phyloP scores from a whole-genome alignment of 208 protist species.

The Trypanosoma caninum region DNA sequence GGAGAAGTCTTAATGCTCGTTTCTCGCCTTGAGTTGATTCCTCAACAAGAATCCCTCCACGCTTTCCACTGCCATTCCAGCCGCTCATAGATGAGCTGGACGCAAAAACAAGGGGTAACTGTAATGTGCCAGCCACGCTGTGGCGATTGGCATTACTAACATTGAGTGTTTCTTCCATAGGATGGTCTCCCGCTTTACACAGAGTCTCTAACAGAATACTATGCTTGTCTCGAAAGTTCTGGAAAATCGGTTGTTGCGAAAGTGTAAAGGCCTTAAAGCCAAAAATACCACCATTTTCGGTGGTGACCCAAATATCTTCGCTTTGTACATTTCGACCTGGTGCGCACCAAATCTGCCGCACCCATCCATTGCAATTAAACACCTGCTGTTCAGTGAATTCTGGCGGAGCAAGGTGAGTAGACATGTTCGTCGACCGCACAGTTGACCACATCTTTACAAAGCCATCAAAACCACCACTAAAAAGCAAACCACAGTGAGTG shows the following conservation, averaged over 20 bases:
- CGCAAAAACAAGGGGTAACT: background rate
- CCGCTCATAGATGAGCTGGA: too few relatives aligned
- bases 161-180: background rate
- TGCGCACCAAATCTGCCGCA: slow-evolving; percentile 31
- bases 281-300: slow-evolving; percentile 30
- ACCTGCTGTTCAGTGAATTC: slow-evolving; percentile 27
- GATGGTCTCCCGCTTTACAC: background rate
- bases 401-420: background rate
- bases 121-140: background rate
- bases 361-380: slow-evolving; percentile 39
- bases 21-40: too few relatives aligned
- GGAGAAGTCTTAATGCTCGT: background rate
- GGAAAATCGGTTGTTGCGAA: slow-evolving; percentile 7
- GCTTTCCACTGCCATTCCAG: too few relatives aligned
- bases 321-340: slow-evolving; percentile 25
- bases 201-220: slow-evolving; percentile 9
- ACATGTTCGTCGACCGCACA: background rate
- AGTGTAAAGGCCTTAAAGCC: slow-evolving; percentile 21
- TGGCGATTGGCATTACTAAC: background rate
- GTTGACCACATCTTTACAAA: slow-evolving; percentile 37
- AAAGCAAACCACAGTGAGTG: slow-evolving; percentile 33
- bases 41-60: too few relatives aligned
- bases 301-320: slow-evolving; percentile 34
- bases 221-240: background rate
- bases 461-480: slow-evolving; percentile 43